Evolutionary conservation across 768 basidiomycete genomes (phyloP).

Genomic region (Strobilomyces echinocephalus): DNA sequence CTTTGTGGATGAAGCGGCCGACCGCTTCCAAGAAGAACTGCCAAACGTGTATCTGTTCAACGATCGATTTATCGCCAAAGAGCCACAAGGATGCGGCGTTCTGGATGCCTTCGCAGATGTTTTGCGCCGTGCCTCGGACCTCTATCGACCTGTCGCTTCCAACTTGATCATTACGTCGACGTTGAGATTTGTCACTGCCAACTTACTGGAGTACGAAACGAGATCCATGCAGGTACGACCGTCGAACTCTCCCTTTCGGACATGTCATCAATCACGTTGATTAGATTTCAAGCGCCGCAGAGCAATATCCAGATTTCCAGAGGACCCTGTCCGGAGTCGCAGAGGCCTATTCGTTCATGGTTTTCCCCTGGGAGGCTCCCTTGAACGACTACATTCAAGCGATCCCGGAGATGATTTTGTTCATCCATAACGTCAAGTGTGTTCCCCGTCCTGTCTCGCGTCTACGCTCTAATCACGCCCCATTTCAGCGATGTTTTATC

Average conservation of each 20-base stretch:
- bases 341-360: conserved; percentile 34
- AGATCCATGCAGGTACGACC: conserved; percentile 24
- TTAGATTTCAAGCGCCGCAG: conserved; percentile 11
- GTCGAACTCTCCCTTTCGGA: background rate
- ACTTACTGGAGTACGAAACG: conserved; percentile 31
- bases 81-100: conserved; percentile 27
- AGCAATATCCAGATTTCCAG: conserved; percentile 25
- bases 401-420: conserved; percentile 34
- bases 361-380: conserved; percentile 33
- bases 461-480: background rate
- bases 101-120: conserved; percentile 34
- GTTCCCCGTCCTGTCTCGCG: conserved; percentile 3
- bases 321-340: conserved; percentile 31
- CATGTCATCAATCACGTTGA: too few relatives aligned
- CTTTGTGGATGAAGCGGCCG: conserved; percentile 34
- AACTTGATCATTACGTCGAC: conserved; percentile 35
- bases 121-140: conserved; percentile 25
- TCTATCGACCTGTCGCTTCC: conserved; percentile 27
- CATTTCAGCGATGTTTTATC: conserved; percentile 35
- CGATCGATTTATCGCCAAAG: conserved; percentile 25
- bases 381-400: conserved; percentile 34
- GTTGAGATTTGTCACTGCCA: conserved; percentile 33
- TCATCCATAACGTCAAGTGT: conserved; percentile 36
- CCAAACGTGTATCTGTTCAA: conserved; percentile 32
- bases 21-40: conserved; percentile 19